Evolutionary conservation across 169 alveolate genomes (phyloP), one percentile per base, ranked within the genome.

Genomic region (Eimeria zaria): DNA sequence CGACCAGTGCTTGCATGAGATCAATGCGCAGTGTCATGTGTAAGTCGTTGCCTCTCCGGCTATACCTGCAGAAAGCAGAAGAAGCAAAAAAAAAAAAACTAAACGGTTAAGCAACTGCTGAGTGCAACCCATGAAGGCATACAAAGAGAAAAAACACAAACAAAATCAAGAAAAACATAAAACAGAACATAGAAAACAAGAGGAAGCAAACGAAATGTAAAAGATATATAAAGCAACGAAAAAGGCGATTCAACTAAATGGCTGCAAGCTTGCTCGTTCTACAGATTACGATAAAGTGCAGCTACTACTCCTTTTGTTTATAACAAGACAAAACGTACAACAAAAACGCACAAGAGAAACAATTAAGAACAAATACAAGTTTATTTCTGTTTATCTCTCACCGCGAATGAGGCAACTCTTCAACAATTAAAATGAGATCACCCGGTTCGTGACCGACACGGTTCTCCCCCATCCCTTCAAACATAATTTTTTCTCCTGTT

Each of bases 401-500:
- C 89, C 94, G 64, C 11, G 89, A 36, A 53, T 97, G 92, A 22
- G 97, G 97, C 30, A 97, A 81, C 55, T 97, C 98, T 36, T 90
- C 95, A 12, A 97, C 88, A 48, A 74, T 96, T 5, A 97, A 44
- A 12, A 96, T 71, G 30, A 97, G 74, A 48, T 97, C 97, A 9
- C 98, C 98, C 39, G 97, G 97, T 33, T 97, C 98, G 36, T 95
- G 96, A 46, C 96, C 95, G 11, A 97, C 60, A 12, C 89, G 69
- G 16, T 97, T 96, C 58, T 97, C 98, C 18, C 97, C 98, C 64
- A 96, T 92, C 18, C 97, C 98, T 33, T 96, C 98, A 80, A 97
- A 97, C 24, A 85, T 78, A 18, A 96, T 95, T 48, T 95, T 89
- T 44, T 97, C 97, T 51, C 98, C 98, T 4, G 95, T 71, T 67